phyloP scores from a whole-genome alignment of 1,284 basidiomycete species.

The Mycena sp. region DNA sequence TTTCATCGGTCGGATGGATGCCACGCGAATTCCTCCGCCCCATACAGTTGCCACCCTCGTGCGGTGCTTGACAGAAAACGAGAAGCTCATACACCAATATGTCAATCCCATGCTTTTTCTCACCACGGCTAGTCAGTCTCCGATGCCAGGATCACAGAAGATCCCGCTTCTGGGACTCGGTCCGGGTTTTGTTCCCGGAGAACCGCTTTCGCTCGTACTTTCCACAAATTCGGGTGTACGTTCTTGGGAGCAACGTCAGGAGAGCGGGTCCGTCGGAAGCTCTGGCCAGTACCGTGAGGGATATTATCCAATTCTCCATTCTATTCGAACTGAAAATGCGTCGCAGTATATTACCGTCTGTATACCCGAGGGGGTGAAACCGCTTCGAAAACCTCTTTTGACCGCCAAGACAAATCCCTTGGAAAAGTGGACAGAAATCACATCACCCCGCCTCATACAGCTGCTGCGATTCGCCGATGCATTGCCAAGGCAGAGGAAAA shows the following conservation, averaged over 20 bases:
- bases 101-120: neutral
- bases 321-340: neutral
- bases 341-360: slow-evolving; percentile 1
- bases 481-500: neutral
- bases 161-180: neutral
- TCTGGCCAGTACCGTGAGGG: neutral
- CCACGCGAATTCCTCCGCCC: no score
- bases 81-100: neutral
- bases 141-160: neutral
- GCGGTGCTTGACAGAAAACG: no score
- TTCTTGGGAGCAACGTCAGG: neutral
- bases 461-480: neutral
- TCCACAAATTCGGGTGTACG: neutral
- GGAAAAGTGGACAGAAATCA: neutral
- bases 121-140: neutral
- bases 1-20: no score
- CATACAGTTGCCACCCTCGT: no score
- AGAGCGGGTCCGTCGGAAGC: neutral
- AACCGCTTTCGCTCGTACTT: neutral
- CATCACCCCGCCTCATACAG: neutral
- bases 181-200: neutral
- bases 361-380: neutral
- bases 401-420: neutral
- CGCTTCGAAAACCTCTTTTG: neutral
- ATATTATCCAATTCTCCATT: neutral